Base-by-base conservation (phyloP, 2,329 filamentous ascomycete genomes). In the Ilyonectria destructans region DNA sequence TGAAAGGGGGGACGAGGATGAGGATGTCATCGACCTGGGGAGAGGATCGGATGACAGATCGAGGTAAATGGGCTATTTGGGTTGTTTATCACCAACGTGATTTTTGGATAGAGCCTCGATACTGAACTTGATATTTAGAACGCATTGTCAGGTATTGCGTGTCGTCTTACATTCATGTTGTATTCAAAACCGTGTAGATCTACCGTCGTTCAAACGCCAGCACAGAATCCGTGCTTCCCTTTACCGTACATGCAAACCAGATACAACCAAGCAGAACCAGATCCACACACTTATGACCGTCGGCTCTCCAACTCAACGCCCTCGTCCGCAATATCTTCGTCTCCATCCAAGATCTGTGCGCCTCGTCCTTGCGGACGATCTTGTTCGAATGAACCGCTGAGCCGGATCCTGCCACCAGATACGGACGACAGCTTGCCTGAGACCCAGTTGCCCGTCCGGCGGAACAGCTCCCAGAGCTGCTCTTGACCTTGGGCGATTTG, bases 401-500 rank as follows among this genome's bases (percentile, higher is more conserved):
- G 80, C 65, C 83, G 83, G 69, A 92, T 87, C 69, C 87, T 83
- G 0, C 91, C 91, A 1, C 89, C 84, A 1, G 87, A 88, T 6
- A 83, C 82, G 48, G 80, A 83, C 49, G 84, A 82, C 2, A 92
- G 80, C 68, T 85, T 86, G 58, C 85, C 85, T 6, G 87, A 87
- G 15, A 92, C 80, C 90, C 91, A 93, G 5, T 80, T 82, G 0
- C 86, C 89, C 1, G 85, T 82, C 13, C 79, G 81, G 62, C 83
- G 85, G 46, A 93, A 84, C 7, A 87, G 69, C 6, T 78, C 82
- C 92, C 92, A 94, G 1, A 95, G 79, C 70, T 85, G 85, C 76
- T 93, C 92, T 77, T 94, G 89, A 4, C 85, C 83, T 67, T 89
- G 87, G 37, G 85, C 80, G 61, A 89, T 80, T 29, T 84, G 81